Base-by-base conservation (phyloP, 306 rosid genomes). In the Arachis stenosperma region DNA sequence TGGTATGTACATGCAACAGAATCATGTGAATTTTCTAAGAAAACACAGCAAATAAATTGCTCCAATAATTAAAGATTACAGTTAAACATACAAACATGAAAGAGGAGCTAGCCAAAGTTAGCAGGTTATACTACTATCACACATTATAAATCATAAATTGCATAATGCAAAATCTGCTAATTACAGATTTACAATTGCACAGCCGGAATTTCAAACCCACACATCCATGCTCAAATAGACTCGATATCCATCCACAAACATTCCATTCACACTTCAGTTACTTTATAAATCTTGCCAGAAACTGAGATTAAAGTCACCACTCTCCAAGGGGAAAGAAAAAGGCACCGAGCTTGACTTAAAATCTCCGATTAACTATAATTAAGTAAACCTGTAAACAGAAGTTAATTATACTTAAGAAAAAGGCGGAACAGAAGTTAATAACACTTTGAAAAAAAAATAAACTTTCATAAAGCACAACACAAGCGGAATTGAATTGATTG, bases 61-160 rank as follows among this genome's bases (percentile, higher is more conserved):
- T 43, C 29, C 2, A 10, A 48, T 12, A 48, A 6, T 37, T 10
- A 61, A 61, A 15, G 3, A 40, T 14, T 11, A 55, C 44, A 17
- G 37, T 56, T 22, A 14, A 9, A 39, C 6, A 51, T 15, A 15
- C 12, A 9, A 11, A n/a, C 6, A 65, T 11, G 27, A 78, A 52
- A 56, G 41, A 37, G 6, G 10, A n/a, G 47, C 50, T 36, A 40
- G 7, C 48, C 5, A n/a, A 57, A 61, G 30, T 33, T 57, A 59
- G 22, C 14, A 76, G 8, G 55, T 52, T 39, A 69, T 42, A 6
- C 8, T 73, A 70, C 3, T 8, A 46, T 46, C 13, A 10, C 14
- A 63, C 6, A 61, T 57, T 70, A 44, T 22, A 57, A 37, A 57
- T 47, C 59, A 52, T 69, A 75, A 67, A 69, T 70, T 40, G 57